Base-by-base conservation (phyloP, 2,329 filamentous ascomycete genomes). In the Monosporascus ibericus region DNA sequence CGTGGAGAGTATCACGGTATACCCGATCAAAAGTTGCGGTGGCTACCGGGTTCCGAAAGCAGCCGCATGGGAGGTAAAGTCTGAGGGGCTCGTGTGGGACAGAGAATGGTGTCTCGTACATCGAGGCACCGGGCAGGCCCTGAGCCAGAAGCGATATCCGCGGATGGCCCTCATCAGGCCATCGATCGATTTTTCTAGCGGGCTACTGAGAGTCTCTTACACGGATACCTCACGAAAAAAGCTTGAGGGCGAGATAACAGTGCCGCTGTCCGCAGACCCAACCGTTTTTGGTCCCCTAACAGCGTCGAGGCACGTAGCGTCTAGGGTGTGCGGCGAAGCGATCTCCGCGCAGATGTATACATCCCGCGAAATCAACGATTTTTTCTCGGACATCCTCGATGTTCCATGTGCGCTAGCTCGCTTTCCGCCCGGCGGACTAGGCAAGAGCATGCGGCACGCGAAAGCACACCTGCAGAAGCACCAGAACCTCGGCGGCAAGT, bases 81-180 rank as follows among this genome's bases (percentile, higher is more conserved):
- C 80, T 7, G 91, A 96, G 71, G 94, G 94, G 0, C 75, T 99
- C 2, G 87, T 85, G 8, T 97, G 92, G 91, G 94, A 99, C 68
- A 81, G 94, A 55, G 92, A 97, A 73, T 99, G 94, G 92, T 97
- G 92, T 70, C 75, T 99, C 20, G 78, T 99, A 15, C 92, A 96
- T 66, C 81, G 85, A 64, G 91, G 90, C 44, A 95, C 92, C 1
- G 88, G 90, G 0, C 84, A 86, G 60, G 90, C 87, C 6, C 74
- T 99, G 50, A 96, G 83, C 65, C 92, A 97, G 70, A 99, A 97
- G 71, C 79, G 85, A 58, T 86, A 94, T 65, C 89, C 92, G 2
- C 82, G 78, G 36, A 97, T 99, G 92, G 87, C 90, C 14, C 79
- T 96, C 5, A 77, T 99, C 49, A 80, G 80, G 48, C 92, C 94